Evolutionary conservation across 2,329 filamentous ascomycete species (phyloP), one percentile per base, ranked within the genome.

Genomic region (Trichoderma aggressivum): DNA sequence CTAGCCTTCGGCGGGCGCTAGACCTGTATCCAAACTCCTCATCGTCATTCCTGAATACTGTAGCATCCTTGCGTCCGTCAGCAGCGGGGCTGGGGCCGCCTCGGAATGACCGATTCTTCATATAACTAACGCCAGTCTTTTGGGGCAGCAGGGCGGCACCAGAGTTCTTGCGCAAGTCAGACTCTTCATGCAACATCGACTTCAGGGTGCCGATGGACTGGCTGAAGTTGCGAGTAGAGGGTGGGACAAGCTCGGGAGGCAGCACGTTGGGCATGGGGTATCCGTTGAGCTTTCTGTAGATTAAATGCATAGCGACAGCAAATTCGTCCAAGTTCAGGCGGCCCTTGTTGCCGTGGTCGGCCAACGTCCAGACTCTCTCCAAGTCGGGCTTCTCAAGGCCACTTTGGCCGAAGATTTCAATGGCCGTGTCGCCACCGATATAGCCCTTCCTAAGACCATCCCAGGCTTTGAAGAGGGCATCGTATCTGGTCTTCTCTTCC

Each of bases 291-390:
- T 97, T 97, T 76, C 96, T 89, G 83, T 99, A 99, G 77, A 99
- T 99, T 82, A 99, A 84, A 86, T 99, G 96, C 96, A 99, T 99
- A 11, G 94, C 94, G 66, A 99, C 95, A 10, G 96, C 94, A 79
- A 99, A 99, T 79, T 99, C 96, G 79, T 99, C 96, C 77, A 98
- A 89, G 77, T 99, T 94, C 34, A 99, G 87, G 70, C 94, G 92
- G 21, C 96, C 96, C 80, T 96, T 96, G 81, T 99, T 98, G 74
- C 94, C 92, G 36, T 94, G 92, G 79, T 99, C 96, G 3, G 95
- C 92, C 71, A 99, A 85, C 11, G 96, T 98, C 96, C 96, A 99
- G 64, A 98, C 91, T 36, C 92, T 88, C 81, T 98, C 96, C 47
- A 99, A 84, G 76, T 98, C 96, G 30, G 91, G 85, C 81, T 97